A percentile compares a stretch with the other conserved stretches of the same genome.
Conservation (phyloP, 768 basidiomycete genomes). For the Suillus discolor region DNA sequence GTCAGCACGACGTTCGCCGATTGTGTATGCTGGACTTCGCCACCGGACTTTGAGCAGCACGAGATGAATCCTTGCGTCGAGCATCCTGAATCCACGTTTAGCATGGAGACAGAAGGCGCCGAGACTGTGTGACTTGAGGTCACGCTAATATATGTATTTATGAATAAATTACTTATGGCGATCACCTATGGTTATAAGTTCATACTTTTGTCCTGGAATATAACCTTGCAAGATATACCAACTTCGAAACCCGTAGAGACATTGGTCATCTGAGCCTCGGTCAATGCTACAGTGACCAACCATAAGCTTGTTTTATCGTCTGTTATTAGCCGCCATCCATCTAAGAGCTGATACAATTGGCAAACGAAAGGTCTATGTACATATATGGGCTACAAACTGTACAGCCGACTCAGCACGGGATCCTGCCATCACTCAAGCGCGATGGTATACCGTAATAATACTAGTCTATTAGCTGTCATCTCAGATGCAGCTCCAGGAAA, state of each 20-base stretch:
- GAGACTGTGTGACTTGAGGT: neutral
- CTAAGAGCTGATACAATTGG: too few species aligned
- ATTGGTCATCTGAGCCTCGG: neutral
- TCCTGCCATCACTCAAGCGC: too few species aligned
- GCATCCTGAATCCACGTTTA: neutral
- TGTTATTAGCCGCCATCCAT: neutral
- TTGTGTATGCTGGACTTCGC: conserved; percentile 7
- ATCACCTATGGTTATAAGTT: neutral
- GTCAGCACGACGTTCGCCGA: conserved; percentile 1
- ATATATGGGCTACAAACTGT: too few species aligned
- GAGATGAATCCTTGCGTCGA: neutral
- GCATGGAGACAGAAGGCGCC: neutral
- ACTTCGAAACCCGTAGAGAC: neutral
- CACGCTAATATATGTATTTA: neutral
- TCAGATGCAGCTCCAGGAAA: too few species aligned
- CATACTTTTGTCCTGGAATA: neutral
- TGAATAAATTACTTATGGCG: neutral
- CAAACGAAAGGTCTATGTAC: too few species aligned
- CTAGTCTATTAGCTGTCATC: too few species aligned
- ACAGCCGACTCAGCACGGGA: too few species aligned
- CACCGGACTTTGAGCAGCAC: neutral
- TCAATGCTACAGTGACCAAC: neutral
- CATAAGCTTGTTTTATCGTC: neutral
- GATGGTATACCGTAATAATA: too few species aligned
- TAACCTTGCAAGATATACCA: neutral